These are phyloP conservation scores for Dactylellina drechsleri DNA, from an alignment of 2,329 filamentous ascomycete species.

Conservation along the genomic window DNA sequence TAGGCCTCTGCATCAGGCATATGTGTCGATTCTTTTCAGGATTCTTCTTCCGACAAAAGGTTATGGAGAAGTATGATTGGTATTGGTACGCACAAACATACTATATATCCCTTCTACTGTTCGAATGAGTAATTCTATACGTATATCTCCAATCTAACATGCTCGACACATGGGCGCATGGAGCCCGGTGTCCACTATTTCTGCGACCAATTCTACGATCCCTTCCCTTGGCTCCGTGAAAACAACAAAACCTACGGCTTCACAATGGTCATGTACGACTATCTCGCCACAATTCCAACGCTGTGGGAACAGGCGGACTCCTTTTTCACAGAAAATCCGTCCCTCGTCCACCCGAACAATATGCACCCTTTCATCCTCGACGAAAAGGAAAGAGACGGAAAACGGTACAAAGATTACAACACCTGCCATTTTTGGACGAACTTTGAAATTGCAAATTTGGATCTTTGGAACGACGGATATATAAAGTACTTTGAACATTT, in stretches of 20 bases:
- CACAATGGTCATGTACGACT: slow-evolving; percentile 25
- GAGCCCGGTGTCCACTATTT: slow-evolving; percentile 27
- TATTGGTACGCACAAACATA: slow-evolving; percentile 26
- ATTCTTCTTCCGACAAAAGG: slow-evolving; percentile 56
- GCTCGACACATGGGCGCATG: slow-evolving; percentile 15
- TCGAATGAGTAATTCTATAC: not conserved
- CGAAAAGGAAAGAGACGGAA: slow-evolving; percentile 1
- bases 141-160: not conserved
- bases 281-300: slow-evolving; percentile 8
- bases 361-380: slow-evolving; percentile 22
- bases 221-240: slow-evolving; percentile 32
- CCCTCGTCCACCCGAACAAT: slow-evolving; percentile 14
- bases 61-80: slow-evolving; percentile 54
- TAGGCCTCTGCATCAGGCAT: slow-evolving; percentile 8
- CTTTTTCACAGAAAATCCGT: slow-evolving; percentile 29
- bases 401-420: slow-evolving; percentile 23
- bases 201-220: slow-evolving; percentile 38
- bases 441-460: slow-evolving; percentile 29
- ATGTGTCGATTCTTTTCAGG: slow-evolving; percentile 55
- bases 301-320: slow-evolving; percentile 19
- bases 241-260: slow-evolving; percentile 38
- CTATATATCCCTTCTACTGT: not conserved
- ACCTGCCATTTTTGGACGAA: slow-evolving; percentile 43
- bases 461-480: slow-evolving; percentile 32
- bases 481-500: slow-evolving; percentile 33